Base-by-base conservation (phyloP, 1,284 basidiomycete species). In the Ceratobasidium papillatum region DNA sequence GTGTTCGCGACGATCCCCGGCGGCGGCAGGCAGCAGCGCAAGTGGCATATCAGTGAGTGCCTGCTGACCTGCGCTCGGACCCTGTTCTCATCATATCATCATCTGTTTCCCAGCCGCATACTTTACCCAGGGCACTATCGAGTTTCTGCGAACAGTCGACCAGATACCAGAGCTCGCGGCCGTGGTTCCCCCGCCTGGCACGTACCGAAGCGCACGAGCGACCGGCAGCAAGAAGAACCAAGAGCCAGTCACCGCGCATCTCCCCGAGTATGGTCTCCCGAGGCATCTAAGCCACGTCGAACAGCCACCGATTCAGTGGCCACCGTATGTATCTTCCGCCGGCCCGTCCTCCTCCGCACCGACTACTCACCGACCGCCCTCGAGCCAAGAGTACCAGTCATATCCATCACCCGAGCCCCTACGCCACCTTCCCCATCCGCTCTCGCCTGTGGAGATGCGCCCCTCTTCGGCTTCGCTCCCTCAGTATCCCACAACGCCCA, bases 31-130 rank as follows among this genome's bases (percentile, higher is more conserved):
- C 66, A 69, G 63, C 52, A 72, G 45, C 58, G 76, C 52, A 77
- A 77, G 56, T 77, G 76, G 76, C 76, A 77, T 34, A 64, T 77
- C 41, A 77, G 76, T 77, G 34, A 45, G 76, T 77, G n/a, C 41
- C 59, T 17, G 5, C 30, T 14, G 11, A 1, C 41, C 30, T 56
- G 36, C 47, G 43, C 30, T 64, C 45, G 17, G 49, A 43, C 36
- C 52, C 45, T 38, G 25, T 32, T 68, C 38, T 74, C 51, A 63
- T 65, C 62, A 56, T 43, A 38, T 43, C 19, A n/a, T n/a, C n/a
- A n/a, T n/a, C n/a, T n/a, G 32, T 30, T 19, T 36, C 52, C 41
- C 74, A 75, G 74, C 74, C 25, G 74, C 74, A 3, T 75, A 75
- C 52, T 75, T 75, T 61, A 65, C 74, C 22, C 74, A 75, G 54